A percentile compares a stretch with the other conserved stretches of the same genome.
Evolutionary conservation across 352 stramenopile genomes (phyloP).

Genomic region (Phytophthora sansomeana): DNA sequence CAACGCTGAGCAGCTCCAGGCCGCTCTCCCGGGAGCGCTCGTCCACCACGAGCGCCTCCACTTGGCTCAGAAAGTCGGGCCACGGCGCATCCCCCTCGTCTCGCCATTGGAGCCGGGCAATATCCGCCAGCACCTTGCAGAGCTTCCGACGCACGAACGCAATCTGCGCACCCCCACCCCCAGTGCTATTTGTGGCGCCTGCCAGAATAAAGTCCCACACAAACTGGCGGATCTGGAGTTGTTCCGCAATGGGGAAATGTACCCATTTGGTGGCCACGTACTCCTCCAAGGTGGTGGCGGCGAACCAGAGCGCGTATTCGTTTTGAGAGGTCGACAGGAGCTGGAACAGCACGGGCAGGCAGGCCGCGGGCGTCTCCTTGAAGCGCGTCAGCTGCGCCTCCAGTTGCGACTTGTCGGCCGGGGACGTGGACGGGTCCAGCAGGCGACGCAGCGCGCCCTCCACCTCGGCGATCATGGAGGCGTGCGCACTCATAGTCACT

Average conservation of each 20-base stretch:
- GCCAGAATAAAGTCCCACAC: slow-evolving; percentile 69
- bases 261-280: slow-evolving; percentile 73
- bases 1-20: slow-evolving; percentile 64
- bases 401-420: slow-evolving; percentile 54
- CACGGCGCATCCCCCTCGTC: slow-evolving; percentile 34
- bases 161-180: slow-evolving; percentile 23
- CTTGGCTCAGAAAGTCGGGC: slow-evolving; percentile 71
- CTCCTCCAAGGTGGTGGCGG: slow-evolving; percentile 73
- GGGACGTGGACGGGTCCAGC: slow-evolving; percentile 64
- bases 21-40: slow-evolving; percentile 50
- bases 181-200: background rate
- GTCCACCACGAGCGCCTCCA: slow-evolving; percentile 65
- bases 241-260: slow-evolving; percentile 50
- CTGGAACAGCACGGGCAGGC: slow-evolving; percentile 74
- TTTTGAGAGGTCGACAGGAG: slow-evolving; percentile 65
- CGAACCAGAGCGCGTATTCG: slow-evolving; percentile 86
- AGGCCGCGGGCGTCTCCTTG: slow-evolving; percentile 58
- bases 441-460: slow-evolving; percentile 64
- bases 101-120: slow-evolving; percentile 68
- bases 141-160: slow-evolving; percentile 77
- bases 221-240: slow-evolving; percentile 63
- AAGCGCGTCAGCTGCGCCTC: slow-evolving; percentile 70
- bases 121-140: slow-evolving; percentile 76
- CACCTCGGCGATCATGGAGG: slow-evolving; percentile 64
- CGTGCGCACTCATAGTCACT: slow-evolving; percentile 32